Evolutionary conservation across 805 yeast genomes (phyloP), one percentile per base, ranked within the genome.

Genomic region (Ogataea parapolymorpha): DNA sequence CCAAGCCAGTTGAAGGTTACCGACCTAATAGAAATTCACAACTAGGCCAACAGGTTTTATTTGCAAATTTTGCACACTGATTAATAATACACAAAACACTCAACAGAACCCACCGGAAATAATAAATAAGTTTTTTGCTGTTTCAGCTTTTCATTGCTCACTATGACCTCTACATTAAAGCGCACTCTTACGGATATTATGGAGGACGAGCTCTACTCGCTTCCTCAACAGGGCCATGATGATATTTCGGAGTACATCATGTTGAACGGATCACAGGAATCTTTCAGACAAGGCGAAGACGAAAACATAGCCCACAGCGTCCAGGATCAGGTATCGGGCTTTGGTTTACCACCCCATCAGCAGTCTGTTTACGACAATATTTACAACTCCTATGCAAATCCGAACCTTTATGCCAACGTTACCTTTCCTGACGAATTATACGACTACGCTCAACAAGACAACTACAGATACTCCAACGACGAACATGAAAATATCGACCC

Each of bases 111-210:
- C 41, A 33, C 38, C 29, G 35, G 35, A 35, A 27, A 26, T 30
- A 31, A 20, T 23, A 8, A n/a, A 24, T 9, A 30, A 41, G 27
- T 14, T 32, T 35, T 32, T 40, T 35, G 30, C 29, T 22, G 36
- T 38, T 35, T 35, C 42, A 38, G 32, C 32, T 39, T 35, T 32
- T 31, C 40, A 42, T 32, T 40, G 42, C 44, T 39, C n/a, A 39
- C 23, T 6, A 59, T 60, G 63, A 49, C 59, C 26, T 50, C 63
- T 7, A 51, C 63, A 14, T 39, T 59, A 15, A 54, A 59, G 41
- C 59, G 65, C 34, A 56, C 61, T 12, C 43, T 56, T n/a, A 58
- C 65, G 2, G 63, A 60, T 33, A 51, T 58, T 20, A 55, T 57
- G 54, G 65, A 60, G 33, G 65, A 60, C 27, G 65, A 60, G 42